A percentile compares a stretch with the other conserved stretches of the same genome.
Conservation (phyloP, 345 rosid genomes). For the Raphanus raphanistrum region DNA sequence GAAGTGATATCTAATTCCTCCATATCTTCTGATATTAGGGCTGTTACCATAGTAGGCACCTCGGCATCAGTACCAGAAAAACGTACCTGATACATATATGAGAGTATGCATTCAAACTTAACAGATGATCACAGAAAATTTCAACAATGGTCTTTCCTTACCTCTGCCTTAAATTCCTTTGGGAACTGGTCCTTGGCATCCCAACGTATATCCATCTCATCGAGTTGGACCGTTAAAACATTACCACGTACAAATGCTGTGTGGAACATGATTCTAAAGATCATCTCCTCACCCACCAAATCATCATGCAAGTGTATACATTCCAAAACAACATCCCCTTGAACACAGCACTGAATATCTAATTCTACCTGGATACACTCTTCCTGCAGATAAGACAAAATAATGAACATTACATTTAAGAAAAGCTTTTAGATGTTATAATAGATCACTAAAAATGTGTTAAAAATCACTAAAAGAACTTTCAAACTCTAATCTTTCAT, state of each 20-base stretch:
- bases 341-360: slow-evolving; percentile 78
- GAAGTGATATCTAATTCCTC: slow-evolving; percentile 60
- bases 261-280: slow-evolving; percentile 87
- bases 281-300: slow-evolving; percentile 64
- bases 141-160: slow-evolving; percentile 33
- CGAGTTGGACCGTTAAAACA: slow-evolving; percentile 64
- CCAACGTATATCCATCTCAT: slow-evolving; percentile 88
- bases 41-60: background rate
- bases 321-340: slow-evolving; percentile 96
- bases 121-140: slow-evolving; percentile 25
- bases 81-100: background rate
- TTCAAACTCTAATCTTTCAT: no score
- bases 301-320: slow-evolving; percentile 80
- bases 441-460: slow-evolving; percentile 29
- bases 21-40: no score
- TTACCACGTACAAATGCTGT: slow-evolving; percentile 86
- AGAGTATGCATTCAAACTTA: slow-evolving; percentile 63
- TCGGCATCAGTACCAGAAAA: background rate
- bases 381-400: slow-evolving; percentile 53
- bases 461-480: background rate
- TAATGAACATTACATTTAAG: background rate
- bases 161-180: slow-evolving; percentile 85
- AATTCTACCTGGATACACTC: slow-evolving; percentile 73
- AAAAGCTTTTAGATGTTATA: slow-evolving; percentile 53
- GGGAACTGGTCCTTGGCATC: slow-evolving; percentile 75